These are phyloP conservation scores for Cladophialophora exuberans DNA, from an alignment of 2,329 filamentous ascomycete genomes.

Conservation along the genomic window DNA sequence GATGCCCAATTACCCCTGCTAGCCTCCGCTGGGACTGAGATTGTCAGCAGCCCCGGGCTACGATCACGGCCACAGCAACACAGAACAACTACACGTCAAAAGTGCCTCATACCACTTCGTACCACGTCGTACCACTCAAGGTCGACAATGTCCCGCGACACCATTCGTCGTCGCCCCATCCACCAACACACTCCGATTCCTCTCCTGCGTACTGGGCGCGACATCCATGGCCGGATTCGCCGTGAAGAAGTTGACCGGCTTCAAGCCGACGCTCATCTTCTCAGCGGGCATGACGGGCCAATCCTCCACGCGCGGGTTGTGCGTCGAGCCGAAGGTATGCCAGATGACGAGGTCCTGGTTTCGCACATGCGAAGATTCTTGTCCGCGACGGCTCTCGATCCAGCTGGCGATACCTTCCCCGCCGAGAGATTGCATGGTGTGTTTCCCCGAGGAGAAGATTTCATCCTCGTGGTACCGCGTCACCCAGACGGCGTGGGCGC, in stretches of 20 bases:
- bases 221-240: constrained; percentile 35
- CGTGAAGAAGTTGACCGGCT: constrained; percentile 38
- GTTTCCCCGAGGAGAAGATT: constrained; percentile 57
- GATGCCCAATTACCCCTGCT: no score
- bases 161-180: constrained; percentile 7
- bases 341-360: constrained; percentile 50
- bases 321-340: constrained; percentile 50
- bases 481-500: constrained; percentile 59
- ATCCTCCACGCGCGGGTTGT: constrained; percentile 49
- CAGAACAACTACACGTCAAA: no score
- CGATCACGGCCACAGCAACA: no score
- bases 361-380: constrained; percentile 36
- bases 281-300: constrained; percentile 47
- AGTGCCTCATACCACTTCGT: no score
- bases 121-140: no score
- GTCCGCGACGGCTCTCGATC: constrained; percentile 46
- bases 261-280: constrained; percentile 35
- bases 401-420: constrained; percentile 52
- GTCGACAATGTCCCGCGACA: no score
- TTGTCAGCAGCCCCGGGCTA: no score
- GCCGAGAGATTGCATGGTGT: constrained; percentile 57
- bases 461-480: constrained; percentile 57
- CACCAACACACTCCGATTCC: constrained; percentile 28
- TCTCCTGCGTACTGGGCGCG: constrained; percentile 29
- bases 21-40: no score